phyloP scores from a whole-genome alignment of 176 grass and related monocot species.

The Carex pumila region DNA sequence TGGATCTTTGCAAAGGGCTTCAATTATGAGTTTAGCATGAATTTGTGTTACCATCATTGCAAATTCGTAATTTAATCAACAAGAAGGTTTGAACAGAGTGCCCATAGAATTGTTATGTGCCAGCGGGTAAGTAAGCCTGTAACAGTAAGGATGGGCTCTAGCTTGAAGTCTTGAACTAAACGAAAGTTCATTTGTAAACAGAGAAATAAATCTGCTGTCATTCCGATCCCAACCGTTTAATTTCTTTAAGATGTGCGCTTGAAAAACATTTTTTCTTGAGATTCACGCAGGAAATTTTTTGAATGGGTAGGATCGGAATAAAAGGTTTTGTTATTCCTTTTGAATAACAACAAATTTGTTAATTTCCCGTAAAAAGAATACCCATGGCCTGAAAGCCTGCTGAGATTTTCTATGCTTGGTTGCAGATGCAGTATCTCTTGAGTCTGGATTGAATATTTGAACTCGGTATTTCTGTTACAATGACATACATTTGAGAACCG shows the following conservation, averaged over 20 bases:
- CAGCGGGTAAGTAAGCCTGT: not conserved
- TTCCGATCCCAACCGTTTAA: too few species aligned
- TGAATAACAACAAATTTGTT: too few species aligned
- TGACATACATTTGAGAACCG: too few species aligned
- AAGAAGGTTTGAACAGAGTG: not conserved
- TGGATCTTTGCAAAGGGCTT: not conserved
- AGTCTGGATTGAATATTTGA: too few species aligned
- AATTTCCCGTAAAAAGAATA: not conserved
- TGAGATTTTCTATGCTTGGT: not conserved
- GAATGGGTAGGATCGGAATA: too few species aligned
- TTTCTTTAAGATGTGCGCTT: too few species aligned
- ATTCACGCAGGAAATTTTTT: too few species aligned
- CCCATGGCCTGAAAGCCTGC: not conserved
- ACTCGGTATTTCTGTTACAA: too few species aligned
- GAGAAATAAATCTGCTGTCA: not conserved
- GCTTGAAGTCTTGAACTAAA: not conserved
- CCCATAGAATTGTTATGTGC: not conserved
- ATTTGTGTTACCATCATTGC: too few species aligned
- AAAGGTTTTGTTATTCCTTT: too few species aligned
- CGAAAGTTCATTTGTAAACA: not conserved
- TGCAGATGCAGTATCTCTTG: not conserved
- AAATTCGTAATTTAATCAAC: not conserved
- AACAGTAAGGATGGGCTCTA: not conserved
- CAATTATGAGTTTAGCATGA: not conserved
- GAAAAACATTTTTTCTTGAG: too few species aligned